Conservation (phyloP, 1,139 yeast genomes). For the Tardiomyces blankii region DNA sequence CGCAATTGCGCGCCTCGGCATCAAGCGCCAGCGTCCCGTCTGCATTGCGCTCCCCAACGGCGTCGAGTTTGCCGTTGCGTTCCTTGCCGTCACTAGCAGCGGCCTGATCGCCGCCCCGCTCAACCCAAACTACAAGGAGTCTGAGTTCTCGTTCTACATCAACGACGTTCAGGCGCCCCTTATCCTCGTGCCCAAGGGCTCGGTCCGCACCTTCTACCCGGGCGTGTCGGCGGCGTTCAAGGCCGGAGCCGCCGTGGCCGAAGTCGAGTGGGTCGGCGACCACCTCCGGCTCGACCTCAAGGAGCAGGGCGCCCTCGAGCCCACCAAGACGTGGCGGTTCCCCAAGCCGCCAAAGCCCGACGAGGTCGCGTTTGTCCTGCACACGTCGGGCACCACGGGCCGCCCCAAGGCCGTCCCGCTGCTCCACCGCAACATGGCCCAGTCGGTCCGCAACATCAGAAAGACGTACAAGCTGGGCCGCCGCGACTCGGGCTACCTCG, state of each 20-base stretch:
- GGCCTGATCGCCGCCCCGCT: conserved; percentile 54
- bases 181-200: conserved; percentile 44
- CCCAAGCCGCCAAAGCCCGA: conserved; percentile 22
- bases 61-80: conserved; percentile 43
- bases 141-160: conserved; percentile 51
- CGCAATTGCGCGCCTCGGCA: conserved; percentile 20
- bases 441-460: conserved; percentile 45
- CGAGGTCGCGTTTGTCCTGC: conserved; percentile 51
- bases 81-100: conserved; percentile 43
- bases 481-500: conserved; percentile 44
- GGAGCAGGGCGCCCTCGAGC: conserved; percentile 9
- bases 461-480: conserved; percentile 41
- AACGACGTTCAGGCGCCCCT: conserved; percentile 46
- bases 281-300: conserved; percentile 17
- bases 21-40: conserved; percentile 34
- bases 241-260: conserved; percentile 37
- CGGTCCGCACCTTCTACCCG: conserved; percentile 27
- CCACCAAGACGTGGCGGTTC: neutral
- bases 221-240: conserved; percentile 41
- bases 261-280: conserved; percentile 34
- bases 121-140: conserved; percentile 46
- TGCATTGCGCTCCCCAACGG: conserved; percentile 52
- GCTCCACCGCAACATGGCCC: conserved; percentile 48
- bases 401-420: conserved; percentile 63
- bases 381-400: conserved; percentile 65